Evolutionary conservation across 163 green algal species (phyloP).

Genomic region (Chloroidium sp.): DNA sequence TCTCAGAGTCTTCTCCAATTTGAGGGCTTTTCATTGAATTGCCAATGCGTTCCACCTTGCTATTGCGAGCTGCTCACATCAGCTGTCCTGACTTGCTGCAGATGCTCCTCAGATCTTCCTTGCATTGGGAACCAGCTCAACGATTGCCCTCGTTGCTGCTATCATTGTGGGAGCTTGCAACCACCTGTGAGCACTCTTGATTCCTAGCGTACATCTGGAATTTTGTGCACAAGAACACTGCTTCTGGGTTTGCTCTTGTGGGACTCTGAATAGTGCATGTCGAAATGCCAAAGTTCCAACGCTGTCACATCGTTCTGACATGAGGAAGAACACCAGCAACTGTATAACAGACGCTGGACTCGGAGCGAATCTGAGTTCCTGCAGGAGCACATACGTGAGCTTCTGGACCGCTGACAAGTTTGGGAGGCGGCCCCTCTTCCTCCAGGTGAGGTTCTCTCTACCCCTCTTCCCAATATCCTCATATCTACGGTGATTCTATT

Average conservation of each 20-base stretch:
- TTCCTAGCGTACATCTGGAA: too few relatives aligned
- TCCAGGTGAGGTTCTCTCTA: not conserved
- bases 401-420: slow-evolving; percentile 17
- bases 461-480: too few relatives aligned
- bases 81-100: slow-evolving; percentile 1
- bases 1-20: too few relatives aligned
- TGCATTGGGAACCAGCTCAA: slow-evolving; percentile 2
- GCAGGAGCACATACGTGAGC: slow-evolving; percentile 9
- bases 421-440: slow-evolving; percentile 9
- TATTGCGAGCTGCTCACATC: not conserved
- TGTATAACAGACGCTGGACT: too few relatives aligned
- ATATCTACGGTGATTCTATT: too few relatives aligned
- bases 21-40: too few relatives aligned
- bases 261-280: too few relatives aligned
- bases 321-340: too few relatives aligned
- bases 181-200: slow-evolving; percentile 4
- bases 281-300: not conserved
- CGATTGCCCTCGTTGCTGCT: slow-evolving; percentile 11
- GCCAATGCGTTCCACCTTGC: too few relatives aligned
- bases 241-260: too few relatives aligned
- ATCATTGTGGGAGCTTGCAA: slow-evolving; percentile 17
- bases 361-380: not conserved
- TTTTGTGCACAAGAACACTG: too few relatives aligned
- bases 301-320: not conserved
- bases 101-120: slow-evolving; percentile 13